Base-by-base conservation (phyloP, 495 filamentous ascomycete genomes). In the Parathielavia hyrcaniae region DNA sequence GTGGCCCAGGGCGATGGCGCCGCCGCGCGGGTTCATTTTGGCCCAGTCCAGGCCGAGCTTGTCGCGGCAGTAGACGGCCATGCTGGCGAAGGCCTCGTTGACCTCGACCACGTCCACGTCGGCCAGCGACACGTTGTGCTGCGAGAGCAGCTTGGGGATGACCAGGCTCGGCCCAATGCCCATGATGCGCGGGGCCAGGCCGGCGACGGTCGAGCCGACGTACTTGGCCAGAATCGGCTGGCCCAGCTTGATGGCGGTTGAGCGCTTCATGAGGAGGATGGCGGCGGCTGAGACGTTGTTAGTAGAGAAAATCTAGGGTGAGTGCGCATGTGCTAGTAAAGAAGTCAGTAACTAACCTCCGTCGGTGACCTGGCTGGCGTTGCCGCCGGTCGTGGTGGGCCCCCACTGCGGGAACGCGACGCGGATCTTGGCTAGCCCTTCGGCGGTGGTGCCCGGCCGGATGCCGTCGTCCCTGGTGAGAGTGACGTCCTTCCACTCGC, bases 11-110 rank as follows among this genome's bases (percentile, higher is more conserved):
- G 89, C 89, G 70, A 81, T 79, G 53, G 89, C 89, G 60, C 89
- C 89, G 53, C 89, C 89, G 45, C 90, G 78, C 14, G 88, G 85
- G 77, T 97, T 97, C 75, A 97, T 82, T 82, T 96, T 97, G 66
- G 81, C 74, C 59, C 79, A 83, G 61, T 93, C 88, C 45, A 97
- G 73, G 38, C 84, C 84, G 35, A 97, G 79, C 55, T 78, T 83
- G 56, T 92, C 78, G 19, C 86, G 69, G 75, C 90, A 96, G 79
- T 96, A 98, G 3, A 96, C 90, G 1, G 89, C 91, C 92, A 98
- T 98, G 32, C 85, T 90, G 26, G 92, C 93, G 63, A 98, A 98
- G 1, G 93, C 93, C 81, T 98, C 93, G 73, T 98, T 98, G 66
- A 98, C 75, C 80, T 98, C 93, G 62, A 89, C 82, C 46, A 98